These are phyloP conservation scores for Globisporangium heterothallicum DNA, from an alignment of 352 stramenopile species.

Conservation along the genomic window DNA sequence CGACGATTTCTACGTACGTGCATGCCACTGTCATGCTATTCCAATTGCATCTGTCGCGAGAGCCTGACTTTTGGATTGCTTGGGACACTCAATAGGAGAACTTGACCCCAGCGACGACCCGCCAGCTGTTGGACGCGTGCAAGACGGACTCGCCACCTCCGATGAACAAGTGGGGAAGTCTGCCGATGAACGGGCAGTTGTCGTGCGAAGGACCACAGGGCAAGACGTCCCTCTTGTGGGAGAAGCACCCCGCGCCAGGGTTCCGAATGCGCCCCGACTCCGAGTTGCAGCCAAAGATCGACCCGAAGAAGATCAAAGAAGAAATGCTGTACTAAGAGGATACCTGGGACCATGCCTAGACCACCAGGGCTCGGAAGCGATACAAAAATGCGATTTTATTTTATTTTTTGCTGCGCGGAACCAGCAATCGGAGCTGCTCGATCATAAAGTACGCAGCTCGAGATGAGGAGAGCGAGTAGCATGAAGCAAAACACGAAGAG, in stretches of 20 bases:
- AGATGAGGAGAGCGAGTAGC: background rate
- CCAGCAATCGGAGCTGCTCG: too few species aligned
- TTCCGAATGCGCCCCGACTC: slow-evolving; percentile 90
- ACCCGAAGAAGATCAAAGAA: slow-evolving; percentile 91
- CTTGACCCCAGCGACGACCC: slow-evolving; percentile 96
- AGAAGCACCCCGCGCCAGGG: slow-evolving; percentile 71
- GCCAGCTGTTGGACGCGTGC: slow-evolving; percentile 96
- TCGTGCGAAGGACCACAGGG: slow-evolving; percentile 96
- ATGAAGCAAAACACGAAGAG: background rate
- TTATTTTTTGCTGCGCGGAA: too few species aligned
- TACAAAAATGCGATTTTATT: too few species aligned
- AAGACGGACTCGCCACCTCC: slow-evolving; percentile 89
- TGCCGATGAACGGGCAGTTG: slow-evolving; percentile 99
- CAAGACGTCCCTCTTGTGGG: slow-evolving; percentile 92
- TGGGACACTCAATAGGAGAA: slow-evolving; percentile 86
- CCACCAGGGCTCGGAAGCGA: too few species aligned
- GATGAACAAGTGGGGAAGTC: slow-evolving; percentile 98
- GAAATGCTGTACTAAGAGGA: slow-evolving; percentile 87
- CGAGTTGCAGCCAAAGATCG: slow-evolving; percentile 90
- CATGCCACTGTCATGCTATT: slow-evolving; percentile 9
- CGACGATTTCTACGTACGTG: slow-evolving; percentile 93
- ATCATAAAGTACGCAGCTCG: background rate
- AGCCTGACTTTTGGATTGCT: slow-evolving; percentile 8
- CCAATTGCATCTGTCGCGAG: slow-evolving; percentile 11
- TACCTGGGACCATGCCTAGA: too few species aligned